phyloP scores from a whole-genome alignment of 1,139 yeast genomes.

The Kodamaea sp. region DNA sequence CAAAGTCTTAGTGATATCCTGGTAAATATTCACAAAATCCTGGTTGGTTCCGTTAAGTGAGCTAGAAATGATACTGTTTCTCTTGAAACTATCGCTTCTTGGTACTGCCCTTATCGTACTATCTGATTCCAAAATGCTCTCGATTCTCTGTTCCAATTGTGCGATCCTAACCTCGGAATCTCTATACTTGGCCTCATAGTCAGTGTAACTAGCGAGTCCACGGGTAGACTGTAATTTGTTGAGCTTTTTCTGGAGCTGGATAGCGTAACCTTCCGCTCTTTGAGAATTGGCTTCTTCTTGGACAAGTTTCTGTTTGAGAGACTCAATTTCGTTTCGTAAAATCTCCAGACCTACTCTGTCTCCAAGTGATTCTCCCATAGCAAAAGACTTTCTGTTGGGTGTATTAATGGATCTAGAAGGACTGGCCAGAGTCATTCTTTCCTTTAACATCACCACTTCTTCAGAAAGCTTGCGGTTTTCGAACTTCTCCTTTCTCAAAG shows the following conservation, averaged over 20 bases:
- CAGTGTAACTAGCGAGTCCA: slow-evolving; percentile 36
- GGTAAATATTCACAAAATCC: slow-evolving; percentile 55
- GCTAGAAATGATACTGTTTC: slow-evolving; percentile 32
- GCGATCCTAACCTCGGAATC: slow-evolving; percentile 38
- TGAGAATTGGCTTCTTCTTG: slow-evolving; percentile 46
- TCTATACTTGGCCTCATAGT: slow-evolving; percentile 39
- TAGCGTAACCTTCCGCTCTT: slow-evolving; percentile 49
- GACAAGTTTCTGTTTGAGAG: slow-evolving; percentile 36
- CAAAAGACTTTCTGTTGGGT: slow-evolving; percentile 27
- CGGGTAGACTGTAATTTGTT: slow-evolving; percentile 45
- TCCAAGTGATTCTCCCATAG: slow-evolving; percentile 34
- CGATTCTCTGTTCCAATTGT: slow-evolving; percentile 36
- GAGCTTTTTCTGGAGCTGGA: slow-evolving; percentile 47
- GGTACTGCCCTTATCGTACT: slow-evolving; percentile 10
- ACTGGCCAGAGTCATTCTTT: slow-evolving; percentile 26
- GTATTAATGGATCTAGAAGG: slow-evolving; percentile 13
- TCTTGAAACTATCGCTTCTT: slow-evolving; percentile 39
- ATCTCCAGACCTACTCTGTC: slow-evolving; percentile 22
- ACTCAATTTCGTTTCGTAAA: slow-evolving; percentile 36
- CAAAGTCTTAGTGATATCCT: slow-evolving; percentile 55
- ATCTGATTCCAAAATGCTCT: slow-evolving; percentile 24
- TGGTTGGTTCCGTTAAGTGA: slow-evolving; percentile 30
- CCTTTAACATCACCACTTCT: slow-evolving; percentile 58
- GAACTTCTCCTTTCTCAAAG: slow-evolving; percentile 51
- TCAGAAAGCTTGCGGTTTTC: slow-evolving; percentile 58